Percentiles rank a stretch among this genome's conserved stretches.
phyloP scores from a whole-genome alignment of 352 stramenopile genomes.

The Phytopythium ostracodes region DNA sequence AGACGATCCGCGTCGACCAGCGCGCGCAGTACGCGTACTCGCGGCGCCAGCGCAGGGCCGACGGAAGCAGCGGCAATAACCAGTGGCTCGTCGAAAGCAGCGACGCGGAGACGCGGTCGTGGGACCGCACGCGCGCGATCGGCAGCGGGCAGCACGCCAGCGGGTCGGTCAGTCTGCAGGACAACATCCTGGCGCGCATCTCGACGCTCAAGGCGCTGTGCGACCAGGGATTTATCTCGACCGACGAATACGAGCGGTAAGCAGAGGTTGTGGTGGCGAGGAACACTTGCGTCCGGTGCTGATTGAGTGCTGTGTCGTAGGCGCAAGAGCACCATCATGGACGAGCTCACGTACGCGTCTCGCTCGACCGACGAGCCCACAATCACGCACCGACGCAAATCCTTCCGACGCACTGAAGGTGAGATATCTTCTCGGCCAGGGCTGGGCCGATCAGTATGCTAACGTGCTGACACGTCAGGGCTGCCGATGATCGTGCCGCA shows the following conservation, averaged over 20 bases:
- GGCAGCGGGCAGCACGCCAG: slow-evolving; percentile 4
- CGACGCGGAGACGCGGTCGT: slow-evolving; percentile 9
- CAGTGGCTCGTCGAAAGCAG: slow-evolving; percentile 9
- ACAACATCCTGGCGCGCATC: slow-evolving; percentile 61
- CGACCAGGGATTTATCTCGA: slow-evolving; percentile 75
- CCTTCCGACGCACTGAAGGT: slow-evolving; percentile 31
- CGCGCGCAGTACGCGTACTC: slow-evolving; percentile 1
- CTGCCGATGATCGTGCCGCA: slow-evolving; percentile 79
- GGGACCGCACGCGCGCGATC: slow-evolving; percentile 39
- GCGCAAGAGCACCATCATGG: slow-evolving; percentile 70
- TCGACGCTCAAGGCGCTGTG: slow-evolving; percentile 69
- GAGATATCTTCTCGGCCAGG: no score
- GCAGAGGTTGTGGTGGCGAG: slow-evolving; percentile 4
- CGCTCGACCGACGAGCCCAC: slow-evolving; percentile 27
- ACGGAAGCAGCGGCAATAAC: not conserved
- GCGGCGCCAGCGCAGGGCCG: slow-evolving; percentile 1
- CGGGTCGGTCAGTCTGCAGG: slow-evolving; percentile 21
- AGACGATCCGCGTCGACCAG: slow-evolving; percentile 14
- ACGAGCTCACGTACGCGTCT: slow-evolving; percentile 63
- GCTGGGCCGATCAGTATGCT: no score
- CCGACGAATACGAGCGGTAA: slow-evolving; percentile 74
- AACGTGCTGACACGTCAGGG: slow-evolving; percentile 19
- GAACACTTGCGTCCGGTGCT: not conserved
- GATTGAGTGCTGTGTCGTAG: slow-evolving; percentile 13
- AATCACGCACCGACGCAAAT: slow-evolving; percentile 29